Base-by-base conservation (phyloP, 305 asterid species). In the Solanum aculeatissimum region DNA sequence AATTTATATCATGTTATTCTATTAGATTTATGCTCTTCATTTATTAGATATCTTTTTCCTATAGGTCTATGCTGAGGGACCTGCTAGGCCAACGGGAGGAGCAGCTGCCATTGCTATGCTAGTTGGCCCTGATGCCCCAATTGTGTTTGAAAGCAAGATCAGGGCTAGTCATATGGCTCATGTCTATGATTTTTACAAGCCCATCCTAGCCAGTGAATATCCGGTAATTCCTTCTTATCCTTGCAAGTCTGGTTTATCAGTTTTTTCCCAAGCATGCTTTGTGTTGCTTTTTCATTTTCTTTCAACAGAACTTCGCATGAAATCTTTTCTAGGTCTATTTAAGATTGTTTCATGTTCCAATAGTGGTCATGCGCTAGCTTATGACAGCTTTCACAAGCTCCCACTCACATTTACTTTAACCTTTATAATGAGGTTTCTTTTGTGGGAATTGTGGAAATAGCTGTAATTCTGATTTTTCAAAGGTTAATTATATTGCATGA, bases 11-110 rank as follows among this genome's bases (percentile, higher is more conserved):
- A 42, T 71, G 35, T 71, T 71, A 54, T n/a, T 71, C 21, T 25
- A 21, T 72, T 42, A 72, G 57, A 43, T 72, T 55, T n/a, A 42
- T 23, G 4, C 21, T 49, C 25, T 85, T 81, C 72, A 45, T 84
- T 86, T 81, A 86, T 57, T 19, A 66, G 74, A 80, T 47, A 53
- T 53, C 27, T 78, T 85, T 51, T 7, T 89, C 62, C 85, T 40
- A 89, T 85, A 97, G 98, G 99, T 97, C 84, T 97, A 97, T 85
- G 99, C 99, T 6, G 98, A 95, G 91, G 99, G 99, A 40, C 98
- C 99, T 35, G 99, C 99, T 87, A 91, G 99, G 86, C 99, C 99
- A 58, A 97, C 99, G 8, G 99, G 99, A 47, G 99, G 98, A 65
- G 98, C 99, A 81, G 99, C 97, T 78, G 98, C 99, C 38, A 83